Evolutionary conservation across 441 rosid genomes (phyloP).

Genomic region (Gossypium aridum): DNA sequence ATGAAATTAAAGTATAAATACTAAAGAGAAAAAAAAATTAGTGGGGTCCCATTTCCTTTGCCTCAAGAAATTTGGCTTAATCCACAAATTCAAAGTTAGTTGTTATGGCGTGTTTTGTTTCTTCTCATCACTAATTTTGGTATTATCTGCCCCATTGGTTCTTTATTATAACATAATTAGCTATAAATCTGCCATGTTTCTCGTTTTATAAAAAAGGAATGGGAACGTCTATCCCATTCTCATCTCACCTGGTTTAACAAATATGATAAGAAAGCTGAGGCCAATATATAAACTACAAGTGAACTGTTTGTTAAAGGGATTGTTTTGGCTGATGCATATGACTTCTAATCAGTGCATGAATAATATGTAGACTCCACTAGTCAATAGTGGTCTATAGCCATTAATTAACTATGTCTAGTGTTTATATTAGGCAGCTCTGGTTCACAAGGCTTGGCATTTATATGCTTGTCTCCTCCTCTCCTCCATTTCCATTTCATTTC

Average conservation of each 20-base stretch:
- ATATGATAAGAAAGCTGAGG: not conserved
- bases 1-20: not conserved
- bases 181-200: not conserved
- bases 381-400: not conserved
- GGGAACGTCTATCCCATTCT: not conserved
- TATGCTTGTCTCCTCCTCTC: not conserved
- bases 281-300: not conserved
- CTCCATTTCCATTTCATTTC: not conserved
- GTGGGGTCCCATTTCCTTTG: slow-evolving; percentile 26
- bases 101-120: slow-evolving; percentile 18
- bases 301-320: slow-evolving; percentile 3
- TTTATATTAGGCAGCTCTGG: not conserved
- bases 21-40: not conserved
- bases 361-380: not conserved
- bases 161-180: not conserved
- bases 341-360: slow-evolving; percentile 11
- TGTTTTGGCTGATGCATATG: slow-evolving; percentile 18
- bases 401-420: not conserved
- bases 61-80: slow-evolving; percentile 11
- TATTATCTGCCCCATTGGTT: not conserved
- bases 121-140: slow-evolving; percentile 5
- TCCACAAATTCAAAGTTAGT: slow-evolving; percentile 23
- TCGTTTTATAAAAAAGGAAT: slow-evolving; percentile 3
- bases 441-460: not conserved
- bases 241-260: slow-evolving; percentile 8